Base-by-base conservation (phyloP, 495 filamentous ascomycete species). In the Thermothielavioides terrestris region DNA sequence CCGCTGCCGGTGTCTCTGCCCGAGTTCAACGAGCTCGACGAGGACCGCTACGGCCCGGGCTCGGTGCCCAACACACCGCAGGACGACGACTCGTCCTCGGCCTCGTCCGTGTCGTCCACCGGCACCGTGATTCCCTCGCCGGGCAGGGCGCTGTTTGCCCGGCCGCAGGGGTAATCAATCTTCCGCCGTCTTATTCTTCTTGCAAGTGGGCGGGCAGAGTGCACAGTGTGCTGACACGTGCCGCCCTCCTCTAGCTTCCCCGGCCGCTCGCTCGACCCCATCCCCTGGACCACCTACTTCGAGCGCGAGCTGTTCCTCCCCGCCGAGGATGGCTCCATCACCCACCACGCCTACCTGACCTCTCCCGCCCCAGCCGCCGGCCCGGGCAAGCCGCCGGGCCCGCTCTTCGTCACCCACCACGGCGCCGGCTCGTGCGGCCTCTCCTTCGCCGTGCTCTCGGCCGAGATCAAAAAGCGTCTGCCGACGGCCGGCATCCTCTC, bases 261-360 rank as follows among this genome's bases (percentile, higher is more conserved):
- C 44, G 62, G 67, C 49, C 61, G 72, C 39, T 65, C 72, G 14
- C 54, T 77, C 15, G 69, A 76, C 25, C 77, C 74, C 45, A 78
- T 90, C n/a, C 74, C 79, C 49, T 98, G 92, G 92, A 85, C 83
- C 14, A 80, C 85, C 40, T 95, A 89, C 71, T 96, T 95, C 69
- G 74, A 83, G 45, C 84, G 87, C 54, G 89, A 95, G 60, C 76
- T 94, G 38, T 88, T 82, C 60, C 75, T 94, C 34, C 59, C 53
- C n/a, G 51, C 64, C 23, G 35, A 41, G 0, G 31, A 41, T 23
- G 45, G 46, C 36, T 46, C 32, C 50, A 53, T 86, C 26, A 79
- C 75, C 39, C 83, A 88, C 66, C 91, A 97, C 72, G 85, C 81
- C 50, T 99, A 99, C 63, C 68, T 96, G 25, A 94, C 80, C 31